Percentiles rank a stretch among this genome's conserved stretches.
Evolutionary conservation across 768 basidiomycete species (phyloP).

Genomic region (Gyrodon lividus): DNA sequence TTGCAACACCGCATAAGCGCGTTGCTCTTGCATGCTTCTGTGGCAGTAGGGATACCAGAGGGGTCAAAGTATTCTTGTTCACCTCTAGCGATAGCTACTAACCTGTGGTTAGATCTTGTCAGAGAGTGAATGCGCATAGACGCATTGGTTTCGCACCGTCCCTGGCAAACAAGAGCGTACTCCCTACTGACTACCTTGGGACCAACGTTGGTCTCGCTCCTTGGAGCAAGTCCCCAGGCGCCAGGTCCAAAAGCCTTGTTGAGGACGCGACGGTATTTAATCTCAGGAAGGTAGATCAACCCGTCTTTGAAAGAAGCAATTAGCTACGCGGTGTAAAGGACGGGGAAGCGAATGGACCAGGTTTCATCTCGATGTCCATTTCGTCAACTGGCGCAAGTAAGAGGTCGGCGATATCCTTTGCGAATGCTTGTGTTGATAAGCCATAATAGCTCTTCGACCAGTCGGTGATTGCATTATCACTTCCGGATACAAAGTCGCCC

Average conservation of each 20-base stretch:
- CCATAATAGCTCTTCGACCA: slow-evolving; percentile 91
- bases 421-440: slow-evolving; percentile 72
- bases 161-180: slow-evolving; percentile 91
- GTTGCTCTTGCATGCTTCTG: slow-evolving; percentile 94
- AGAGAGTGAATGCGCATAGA: neutral
- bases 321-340: neutral
- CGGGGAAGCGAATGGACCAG: slow-evolving; percentile 52
- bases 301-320: slow-evolving; percentile 58
- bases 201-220: slow-evolving; percentile 87
- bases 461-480: slow-evolving; percentile 46
- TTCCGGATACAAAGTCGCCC: slow-evolving; percentile 26
- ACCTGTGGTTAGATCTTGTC: slow-evolving; percentile 39
- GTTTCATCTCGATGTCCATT: slow-evolving; percentile 88
- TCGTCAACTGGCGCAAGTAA: slow-evolving; percentile 75
- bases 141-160: slow-evolving; percentile 53
- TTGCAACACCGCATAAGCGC: slow-evolving; percentile 98
- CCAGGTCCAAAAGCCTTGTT: slow-evolving; percentile 96
- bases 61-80: slow-evolving; percentile 98
- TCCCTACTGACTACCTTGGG: slow-evolving; percentile 88
- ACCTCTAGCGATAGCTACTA: slow-evolving; percentile 88
- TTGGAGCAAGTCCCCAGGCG: slow-evolving; percentile 94
- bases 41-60: slow-evolving; percentile 86
- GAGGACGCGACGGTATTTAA: slow-evolving; percentile 89
- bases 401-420: slow-evolving; percentile 68
- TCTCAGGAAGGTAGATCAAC: slow-evolving; percentile 92